Percentiles rank a stretch among this genome's conserved stretches.
Evolutionary conservation across 352 stramenopile species (phyloP).

Genomic region (Globisporangium emineosum): DNA sequence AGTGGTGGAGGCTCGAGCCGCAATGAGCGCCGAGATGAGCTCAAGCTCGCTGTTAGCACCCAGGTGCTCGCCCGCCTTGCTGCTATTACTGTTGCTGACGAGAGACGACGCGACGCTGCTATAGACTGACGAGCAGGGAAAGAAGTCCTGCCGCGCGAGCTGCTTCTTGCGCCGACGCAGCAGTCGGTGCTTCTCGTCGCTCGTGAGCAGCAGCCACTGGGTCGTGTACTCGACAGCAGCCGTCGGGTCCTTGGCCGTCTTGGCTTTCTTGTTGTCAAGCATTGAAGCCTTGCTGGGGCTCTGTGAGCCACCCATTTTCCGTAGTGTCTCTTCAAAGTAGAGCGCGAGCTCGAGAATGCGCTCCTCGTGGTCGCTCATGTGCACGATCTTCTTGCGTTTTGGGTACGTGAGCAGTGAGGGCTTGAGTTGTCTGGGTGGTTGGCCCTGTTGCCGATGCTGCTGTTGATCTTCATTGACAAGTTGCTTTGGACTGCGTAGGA

Average conservation of each 20-base stretch:
- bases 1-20: background rate
- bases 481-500: background rate
- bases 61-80: background rate
- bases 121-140: constrained; percentile 8
- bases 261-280: background rate
- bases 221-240: background rate
- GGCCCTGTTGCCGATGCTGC: constrained; percentile 1
- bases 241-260: background rate
- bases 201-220: constrained; percentile 17
- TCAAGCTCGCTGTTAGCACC: background rate
- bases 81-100: background rate
- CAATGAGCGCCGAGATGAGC: constrained; percentile 1
- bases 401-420: background rate
- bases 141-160: constrained; percentile 21
- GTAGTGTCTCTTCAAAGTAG: constrained; percentile 28
- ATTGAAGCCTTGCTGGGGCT: background rate
- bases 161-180: constrained; percentile 18
- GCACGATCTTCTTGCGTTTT: constrained; percentile 27
- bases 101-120: background rate
- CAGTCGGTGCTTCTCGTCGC: constrained; percentile 12
- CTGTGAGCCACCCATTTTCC: background rate
- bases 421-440: background rate
- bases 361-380: constrained; percentile 45
- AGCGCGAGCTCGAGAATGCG: constrained; percentile 34
- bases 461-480: constrained; percentile 2